Evolutionary conservation across 352 stramenopile genomes (phyloP).

Genomic region (Peronospora destructor): DNA sequence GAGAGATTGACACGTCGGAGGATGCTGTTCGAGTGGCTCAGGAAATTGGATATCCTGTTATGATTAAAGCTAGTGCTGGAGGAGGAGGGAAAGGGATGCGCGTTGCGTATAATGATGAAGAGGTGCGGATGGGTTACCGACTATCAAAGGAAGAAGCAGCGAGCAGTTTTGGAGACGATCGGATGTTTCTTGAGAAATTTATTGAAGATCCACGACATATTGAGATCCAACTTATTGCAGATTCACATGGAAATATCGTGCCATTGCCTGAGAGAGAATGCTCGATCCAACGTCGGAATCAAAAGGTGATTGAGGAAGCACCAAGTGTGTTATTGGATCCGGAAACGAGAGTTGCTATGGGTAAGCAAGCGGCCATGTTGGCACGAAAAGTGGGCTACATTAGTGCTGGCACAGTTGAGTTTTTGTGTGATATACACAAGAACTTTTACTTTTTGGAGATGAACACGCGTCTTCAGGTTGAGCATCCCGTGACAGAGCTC

Average conservation of each 20-base stretch:
- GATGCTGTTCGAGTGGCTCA: conserved; percentile 82
- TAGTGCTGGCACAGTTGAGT: conserved; percentile 94
- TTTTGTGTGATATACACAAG: conserved; percentile 92
- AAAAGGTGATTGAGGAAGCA: conserved; percentile 96
- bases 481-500: conserved; percentile 95
- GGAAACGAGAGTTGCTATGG: conserved; percentile 78
- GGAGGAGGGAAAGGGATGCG: conserved; percentile 96
- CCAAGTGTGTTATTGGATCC: conserved; percentile 85
- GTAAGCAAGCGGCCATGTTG: conserved; percentile 86
- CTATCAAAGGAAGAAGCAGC: conserved; percentile 83
- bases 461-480: conserved; percentile 93
- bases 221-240: conserved; percentile 95
- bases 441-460: conserved; percentile 99
- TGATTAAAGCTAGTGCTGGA: conserved; percentile 95
- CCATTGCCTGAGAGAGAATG: conserved; percentile 94
- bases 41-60: conserved; percentile 95
- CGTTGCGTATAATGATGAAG: conserved; percentile 88
- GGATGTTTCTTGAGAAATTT: conserved; percentile 96
- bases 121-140: conserved; percentile 83
- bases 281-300: conserved; percentile 94
- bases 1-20: conserved; percentile 67
- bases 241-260: conserved; percentile 86
- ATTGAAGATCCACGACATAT: conserved; percentile 96
- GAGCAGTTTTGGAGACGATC: conserved; percentile 92
- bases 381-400: conserved; percentile 91